Base-by-base conservation (phyloP, 2,329 filamentous ascomycete genomes). In the Exophiala xenobiotica region DNA sequence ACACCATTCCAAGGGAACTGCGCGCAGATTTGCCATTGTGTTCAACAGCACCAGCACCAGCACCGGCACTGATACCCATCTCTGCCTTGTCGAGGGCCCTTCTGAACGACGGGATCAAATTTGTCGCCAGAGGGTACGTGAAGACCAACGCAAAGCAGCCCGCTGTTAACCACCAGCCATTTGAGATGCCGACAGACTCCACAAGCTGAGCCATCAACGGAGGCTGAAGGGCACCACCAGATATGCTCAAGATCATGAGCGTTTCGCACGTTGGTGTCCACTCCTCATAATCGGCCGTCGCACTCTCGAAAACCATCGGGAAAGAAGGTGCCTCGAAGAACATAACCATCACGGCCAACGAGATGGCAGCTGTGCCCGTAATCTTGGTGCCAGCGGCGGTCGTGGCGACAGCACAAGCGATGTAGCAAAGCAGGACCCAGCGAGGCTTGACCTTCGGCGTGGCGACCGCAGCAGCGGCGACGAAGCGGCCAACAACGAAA, bases 311-410 rank as follows among this genome's bases (percentile, higher is more conserved):
- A 52, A 93, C 83, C 2, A 91, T 83, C 0, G 90, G 90, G 75
- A 88, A 95, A 58, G 88, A 81, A 40, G 90, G 88, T 0, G 85
- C 87, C 67, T 91, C 88, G 63, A 87, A 88, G 68, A 95, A 89
- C 61, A 89, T 85, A 57, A 87, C 86, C 22, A 91, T 62, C 31
- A 85, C 75, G 2, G 87, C 72, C 58, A 88, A 84, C 18, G 65
- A 67, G 57, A 80, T 70, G 35, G 78, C 78, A 1, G 66, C 68
- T 55, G 76, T 70, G 20, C 70, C 70, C 14, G 67, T 65, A 53
- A 77, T 72, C 0, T 72, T 74, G 14, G 77, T 78, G 1, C 74
- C 65, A 0, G 76, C 75, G 1, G 74, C 72, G 39, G 77, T 69
- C 58, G 88, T 71, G 33, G 86, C 75, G 63, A 88, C 79, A 59